Base-by-base conservation (phyloP, 305 asterid species). In the Fraxinus baroniana region DNA sequence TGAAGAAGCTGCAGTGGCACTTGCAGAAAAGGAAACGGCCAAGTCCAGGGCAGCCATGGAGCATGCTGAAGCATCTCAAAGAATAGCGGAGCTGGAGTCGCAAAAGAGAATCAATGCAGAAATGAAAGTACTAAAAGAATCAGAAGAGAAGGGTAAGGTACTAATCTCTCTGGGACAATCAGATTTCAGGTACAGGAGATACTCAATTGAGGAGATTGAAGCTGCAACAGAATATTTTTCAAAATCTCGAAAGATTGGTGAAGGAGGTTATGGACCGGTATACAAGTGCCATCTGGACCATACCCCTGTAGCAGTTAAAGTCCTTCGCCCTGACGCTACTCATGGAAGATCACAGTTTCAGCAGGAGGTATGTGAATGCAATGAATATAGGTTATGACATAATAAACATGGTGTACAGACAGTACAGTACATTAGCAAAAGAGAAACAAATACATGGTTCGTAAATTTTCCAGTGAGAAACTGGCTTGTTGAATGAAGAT, bases 251-350 rank as follows among this genome's bases (percentile, higher is more conserved):
- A 92, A 91, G 87, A 91, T 92, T 10, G 97, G 97, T 35, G 97
- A 92, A 87, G 97, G 97, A 78, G 97, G 97, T 39, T 92, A 92
- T 57, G 97, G 97, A 9, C 97, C 97, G 0, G 97, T 92, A 0
- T 92, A 90, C 83, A 92, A 92, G 82, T 92, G 97, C 64, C 86
- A 88, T 71, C 80, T 92, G 86, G 97, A 92, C 82, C 97, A 92
- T 44, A 92, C 97, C 3, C 91, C 97, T 36, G 91, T 87, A 15
- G 97, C 97, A 0, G 97, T 92, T 57, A 92, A 92, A 86, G 97
- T 91, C 85, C 93, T 92, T 52, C 91, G 97, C 13, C 94, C 97
- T 4, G 97, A 92, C 78, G 97, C 97, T 55, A 87, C 94, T 87
- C 97, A 92, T 44, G 97, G 97, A 80, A 86, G 97, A 88, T 87